Evolutionary conservation across 129 eudicot species (phyloP).

Genomic region (Flaveria brownii): DNA sequence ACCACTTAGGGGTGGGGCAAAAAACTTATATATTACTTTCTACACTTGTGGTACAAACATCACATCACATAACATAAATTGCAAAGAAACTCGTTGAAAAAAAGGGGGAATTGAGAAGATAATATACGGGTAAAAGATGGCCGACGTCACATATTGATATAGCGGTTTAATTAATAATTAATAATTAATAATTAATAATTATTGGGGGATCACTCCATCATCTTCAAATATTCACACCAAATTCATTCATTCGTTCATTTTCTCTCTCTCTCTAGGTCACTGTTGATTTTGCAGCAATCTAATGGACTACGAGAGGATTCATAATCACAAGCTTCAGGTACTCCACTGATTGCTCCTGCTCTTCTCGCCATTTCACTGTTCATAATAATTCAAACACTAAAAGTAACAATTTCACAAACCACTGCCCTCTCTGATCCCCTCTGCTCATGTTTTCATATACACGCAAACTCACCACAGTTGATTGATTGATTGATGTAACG

Average conservation of each 20-base stretch:
- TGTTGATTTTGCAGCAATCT: conserved; percentile 36
- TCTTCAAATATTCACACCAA: neutral
- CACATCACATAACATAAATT: too few relatives aligned
- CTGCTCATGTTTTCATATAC: neutral
- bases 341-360: neutral
- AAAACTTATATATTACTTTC: too few relatives aligned
- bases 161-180: neutral
- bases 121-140: conserved; percentile 37
- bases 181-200: too few relatives aligned
- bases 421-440: neutral
- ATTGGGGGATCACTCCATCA: neutral
- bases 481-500: conserved; percentile 8
- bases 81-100: neutral
- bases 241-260: neutral
- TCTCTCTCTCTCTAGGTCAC: conserved; percentile 28
- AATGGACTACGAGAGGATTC: conserved; percentile 98
- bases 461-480: conserved; percentile 7
- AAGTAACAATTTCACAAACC: conserved; percentile 19
- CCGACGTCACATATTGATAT: conserved; percentile 30
- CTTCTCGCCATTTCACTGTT: conserved; percentile 6
- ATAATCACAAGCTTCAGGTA: conserved; percentile 86
- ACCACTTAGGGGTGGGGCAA: too few relatives aligned
- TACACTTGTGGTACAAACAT: too few relatives aligned
- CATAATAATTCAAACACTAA: neutral
- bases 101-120: conserved; percentile 5